Evolutionary conservation across 192 early-diverging fungal species (phyloP), one percentile per base, ranked within the genome.

Genomic region (Entrophospora sp.): DNA sequence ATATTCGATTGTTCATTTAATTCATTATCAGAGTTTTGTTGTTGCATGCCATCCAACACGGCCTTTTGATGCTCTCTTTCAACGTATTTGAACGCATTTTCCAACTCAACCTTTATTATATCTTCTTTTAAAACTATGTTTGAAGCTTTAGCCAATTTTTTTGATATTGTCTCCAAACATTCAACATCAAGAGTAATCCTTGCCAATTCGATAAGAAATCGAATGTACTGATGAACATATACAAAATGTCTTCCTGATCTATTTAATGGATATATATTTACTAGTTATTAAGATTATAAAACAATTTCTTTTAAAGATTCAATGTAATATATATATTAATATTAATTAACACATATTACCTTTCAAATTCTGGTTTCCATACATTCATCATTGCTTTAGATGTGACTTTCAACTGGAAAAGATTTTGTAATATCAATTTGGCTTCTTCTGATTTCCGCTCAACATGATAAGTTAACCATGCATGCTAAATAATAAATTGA

Each of bases 361-460:
- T 73, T 76, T 91, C 89, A 75, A 86, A 91, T 67, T 87, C 87
- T 5, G 86, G 84, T 56, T 82, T 88, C 90, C 85, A 91, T 30
- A 90, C 83, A 63, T 86, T 81, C 35, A 86, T 81, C 34, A 85
- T 69, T 14, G 71, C 62, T 44, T 87, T 85, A 12, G 75, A 67
- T 12, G 68, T 81, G 14, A 67, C 68, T 49, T 83, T 82, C 32
- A 90, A 58, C 9, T 81, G 77, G 40, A 91, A 83, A 0, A 90
- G 40, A 35, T 70, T 68, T n/a, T 79, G 56, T 55, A 90, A 65
- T 40, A 86, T 78, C 1, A 64, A 48, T 63, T 87, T 86, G 43
- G 88, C 88, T 20, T 74, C 49, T 22, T 82, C 77, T 2, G 75
- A 66, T 61, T 88, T 75, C 22, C 81, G 69, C 38, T 77, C 78